Evolutionary conservation across 345 rosid species (phyloP), one percentile per base, ranked within the genome.

Genomic region (Theobroma cacao): DNA sequence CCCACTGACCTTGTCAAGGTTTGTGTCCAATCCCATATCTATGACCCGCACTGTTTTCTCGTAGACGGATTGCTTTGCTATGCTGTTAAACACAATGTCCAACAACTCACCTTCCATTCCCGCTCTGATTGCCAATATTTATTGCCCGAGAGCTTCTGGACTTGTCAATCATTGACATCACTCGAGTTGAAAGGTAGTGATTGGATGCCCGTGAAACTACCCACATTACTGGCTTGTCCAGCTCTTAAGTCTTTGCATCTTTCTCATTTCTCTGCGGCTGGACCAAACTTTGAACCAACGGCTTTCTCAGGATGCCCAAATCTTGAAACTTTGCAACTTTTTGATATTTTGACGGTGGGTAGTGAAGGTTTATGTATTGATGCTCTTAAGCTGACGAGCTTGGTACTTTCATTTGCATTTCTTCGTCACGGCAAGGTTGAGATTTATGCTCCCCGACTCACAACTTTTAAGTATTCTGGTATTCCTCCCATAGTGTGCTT

Each of bases 391-490:
- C 24, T 52, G 56, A 52, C 18, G 18, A 18, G 18, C 9, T 52
- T 18, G 9, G 56, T 18, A 52, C 56, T 52, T 17, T 52, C 56
- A 17, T n/a, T n/a, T n/a, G n/a, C n/a, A n/a, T n/a, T n/a, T n/a
- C n/a, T n/a, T n/a, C n/a, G n/a, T n/a, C n/a, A n/a, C n/a, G n/a
- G n/a, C n/a, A 83, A 89, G 90, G 79, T 69, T 63, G 80, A 91
- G 89, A 86, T 90, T 67, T 24, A n/a, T 53, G 59, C 59, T 13
- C 50, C 50, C 50, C 12, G 8, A 18, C 50, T 47, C 50, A 47
- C 18, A 4, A 47, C 50, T 12, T 47, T 47, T 47, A 47, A 47
- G 18, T 12, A 47, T 18, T 0, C 2, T 12, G 50, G 50, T 47
- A 12, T 12, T 47, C 0, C 18, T 47, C 17, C 18, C 14, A 13